A percentile compares a stretch with the other conserved stretches of the same genome.
These are phyloP conservation scores for Barnettozyma botsteinii DNA, from an alignment of 805 yeast genomes.

Conservation along the genomic window DNA sequence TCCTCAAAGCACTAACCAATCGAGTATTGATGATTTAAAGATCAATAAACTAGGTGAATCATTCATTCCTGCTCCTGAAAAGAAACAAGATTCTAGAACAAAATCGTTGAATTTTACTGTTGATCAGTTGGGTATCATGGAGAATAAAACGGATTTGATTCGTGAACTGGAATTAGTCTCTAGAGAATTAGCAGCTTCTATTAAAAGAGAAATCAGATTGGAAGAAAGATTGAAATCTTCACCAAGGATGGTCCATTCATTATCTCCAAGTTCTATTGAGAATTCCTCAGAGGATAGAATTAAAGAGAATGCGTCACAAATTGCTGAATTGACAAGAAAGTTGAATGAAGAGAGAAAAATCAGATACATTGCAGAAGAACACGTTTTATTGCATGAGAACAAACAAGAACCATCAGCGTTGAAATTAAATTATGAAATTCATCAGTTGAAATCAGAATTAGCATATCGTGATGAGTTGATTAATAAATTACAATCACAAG, in stretches of 20 bases:
- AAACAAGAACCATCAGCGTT: slow-evolving; percentile 48
- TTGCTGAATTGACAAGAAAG: slow-evolving; percentile 49
- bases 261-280: slow-evolving; percentile 5
- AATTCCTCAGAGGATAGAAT: slow-evolving; percentile 10
- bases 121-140: slow-evolving; percentile 58
- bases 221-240: slow-evolving; percentile 36
- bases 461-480: slow-evolving; percentile 43
- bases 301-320: slow-evolving; percentile 35
- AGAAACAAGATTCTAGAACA: neutral
- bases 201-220: slow-evolving; percentile 59
- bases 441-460: slow-evolving; percentile 43
- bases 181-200: slow-evolving; percentile 65
- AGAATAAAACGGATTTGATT: slow-evolving; percentile 51
- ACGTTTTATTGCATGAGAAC: slow-evolving; percentile 49
- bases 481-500: slow-evolving; percentile 40
- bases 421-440: slow-evolving; percentile 51
- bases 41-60: slow-evolving; percentile 14
- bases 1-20: neutral
- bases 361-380: slow-evolving; percentile 67
- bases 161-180: slow-evolving; percentile 65
- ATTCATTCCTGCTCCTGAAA: slow-evolving; percentile 10
- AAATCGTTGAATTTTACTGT: slow-evolving; percentile 40
- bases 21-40: neutral
- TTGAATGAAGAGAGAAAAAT: slow-evolving; percentile 59
- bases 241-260: neutral